Evolutionary conservation across 768 basidiomycete species (phyloP), one percentile per base, ranked within the genome.

Genomic region (Boletus bicolor): DNA sequence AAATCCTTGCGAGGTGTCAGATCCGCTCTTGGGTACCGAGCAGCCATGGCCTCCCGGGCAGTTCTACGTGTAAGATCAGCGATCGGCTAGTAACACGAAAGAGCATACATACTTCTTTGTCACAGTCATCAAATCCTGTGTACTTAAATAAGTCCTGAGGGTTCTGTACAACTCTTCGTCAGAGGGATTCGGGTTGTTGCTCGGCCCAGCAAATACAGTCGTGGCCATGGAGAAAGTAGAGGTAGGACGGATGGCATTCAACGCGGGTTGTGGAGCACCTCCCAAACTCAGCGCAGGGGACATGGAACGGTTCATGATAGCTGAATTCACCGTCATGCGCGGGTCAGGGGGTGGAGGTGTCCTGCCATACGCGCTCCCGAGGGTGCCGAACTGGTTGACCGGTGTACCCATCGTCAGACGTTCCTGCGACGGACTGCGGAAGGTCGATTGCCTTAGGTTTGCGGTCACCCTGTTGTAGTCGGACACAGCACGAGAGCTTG

Each of bases 61-160:
- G 85, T 81, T 67, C 82, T 83, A 49, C 5, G 32, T 0, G 10
- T 12, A 8, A n/a, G 57, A 43, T 57, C 53, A 64, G 63, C 44
- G 19, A 51, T 0, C 12, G 9, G 8, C 30, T n/a, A 32, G 54
- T 19, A 21, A 44, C 8, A 39, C n/a, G 10, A 41, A 51, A 28
- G 44, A 43, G 12, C 2, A 48, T 2, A 3, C 82, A 64, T 60
- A 85, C 81, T 83, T 84, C 76, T 85, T 85, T 59, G 82, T 84
- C 44, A 88, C 83, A n/a, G 77, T 78, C 86, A 88, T 86, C 60
- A 87, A 67, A 66, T 89, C 84, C 62, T 86, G 84, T 24, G 81
- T 80, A 49, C 83, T 80, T 53, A 89, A 64, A 63, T 83, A 85
- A 24, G 75, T 75, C 50, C 81, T 75, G 17, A 87, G 70, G 17